A percentile compares a stretch with the other conserved stretches of the same genome.
Evolutionary conservation across 495 filamentous ascomycete species (phyloP).

Genomic region (Hypoxylon lienhwacheense): DNA sequence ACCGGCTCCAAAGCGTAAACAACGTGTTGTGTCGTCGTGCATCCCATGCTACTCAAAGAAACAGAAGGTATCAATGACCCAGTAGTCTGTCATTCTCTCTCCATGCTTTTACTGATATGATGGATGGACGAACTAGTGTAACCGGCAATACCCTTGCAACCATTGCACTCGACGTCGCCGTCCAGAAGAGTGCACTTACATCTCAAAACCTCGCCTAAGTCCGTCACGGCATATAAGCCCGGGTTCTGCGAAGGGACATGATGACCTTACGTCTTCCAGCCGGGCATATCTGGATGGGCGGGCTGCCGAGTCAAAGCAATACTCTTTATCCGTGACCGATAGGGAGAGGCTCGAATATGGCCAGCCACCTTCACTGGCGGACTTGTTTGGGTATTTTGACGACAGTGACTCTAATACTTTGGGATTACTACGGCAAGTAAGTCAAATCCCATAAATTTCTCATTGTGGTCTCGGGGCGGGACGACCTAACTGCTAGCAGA

Average conservation of each 20-base stretch:
- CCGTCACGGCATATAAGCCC: neutral
- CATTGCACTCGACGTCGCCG: conserved; percentile 11
- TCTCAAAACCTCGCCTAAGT: neutral
- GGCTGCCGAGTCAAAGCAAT: neutral
- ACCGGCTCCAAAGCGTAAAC: conserved; percentile 1
- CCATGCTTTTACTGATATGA: neutral
- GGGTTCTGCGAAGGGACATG: neutral
- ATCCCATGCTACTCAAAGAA: conserved; percentile 8
- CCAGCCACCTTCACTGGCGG: conserved; percentile 16
- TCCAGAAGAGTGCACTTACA: conserved; percentile 20
- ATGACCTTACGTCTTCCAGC: neutral
- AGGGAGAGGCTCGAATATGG: neutral
- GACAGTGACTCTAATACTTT: conserved; percentile 28
- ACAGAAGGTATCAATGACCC: conserved; percentile 1
- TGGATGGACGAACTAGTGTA: neutral
- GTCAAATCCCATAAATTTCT: neutral
- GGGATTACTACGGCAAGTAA: conserved; percentile 24
- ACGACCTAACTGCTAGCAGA: neutral
- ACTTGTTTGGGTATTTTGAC: conserved; percentile 36
- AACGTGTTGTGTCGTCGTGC: conserved; percentile 1
- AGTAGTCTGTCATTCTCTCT: neutral
- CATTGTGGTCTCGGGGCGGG: neutral
- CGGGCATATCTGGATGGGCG: neutral
- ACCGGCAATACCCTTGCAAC: conserved; percentile 9
- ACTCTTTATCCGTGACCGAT: neutral